Evolutionary conservation across 2,329 filamentous ascomycete species (phyloP), one percentile per base, ranked within the genome.

Genomic region (Botrytis fragariae): DNA sequence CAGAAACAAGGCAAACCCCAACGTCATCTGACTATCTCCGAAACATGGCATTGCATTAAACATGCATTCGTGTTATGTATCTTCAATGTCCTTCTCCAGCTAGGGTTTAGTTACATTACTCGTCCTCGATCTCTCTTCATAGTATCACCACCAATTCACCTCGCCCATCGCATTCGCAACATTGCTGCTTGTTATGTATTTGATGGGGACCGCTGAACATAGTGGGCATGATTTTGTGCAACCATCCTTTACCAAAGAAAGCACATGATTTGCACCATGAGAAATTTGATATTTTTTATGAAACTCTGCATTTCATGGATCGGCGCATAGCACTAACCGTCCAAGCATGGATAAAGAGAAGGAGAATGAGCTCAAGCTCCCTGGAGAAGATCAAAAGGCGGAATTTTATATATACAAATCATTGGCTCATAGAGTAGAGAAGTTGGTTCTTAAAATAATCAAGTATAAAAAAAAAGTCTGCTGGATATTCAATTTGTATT

Each of bases 91-190:
- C 12, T 61, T 5, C 7, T 61, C 35, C 59, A 37, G 22, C 29
- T 61, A 9, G 59, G 7, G 25, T 61, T 61, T 5, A 37, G 35
- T 20, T 61, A 61, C 32, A 6, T 61, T 37, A 37, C 32, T 16
- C 32, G 16, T 32, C 35, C 9, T 61, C 59, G 32, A 35, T 35
- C 59, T 37, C 29, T 61, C 14, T 37, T 35, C 14, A 32, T 9
- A 5, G 9, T 37, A 20, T 35, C 32, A 90, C 77, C 88, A 89
- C 80, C 81, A 81, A 37, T 89, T 88, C 81, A 86, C 84, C 0
- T 86, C 87, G 1, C 87, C 87, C 0, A 84, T 90, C 3, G 85
- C 86, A 0, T 82, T 89, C 8, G 83, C 87, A 48, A 39, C 14
- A 35, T 18, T 54, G 18, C 29, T 51, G 25, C 10, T 67, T 18